Evolutionary conservation across 192 early-diverging fungal species (phyloP).

Genomic region (Lobosporangium transversale): DNA sequence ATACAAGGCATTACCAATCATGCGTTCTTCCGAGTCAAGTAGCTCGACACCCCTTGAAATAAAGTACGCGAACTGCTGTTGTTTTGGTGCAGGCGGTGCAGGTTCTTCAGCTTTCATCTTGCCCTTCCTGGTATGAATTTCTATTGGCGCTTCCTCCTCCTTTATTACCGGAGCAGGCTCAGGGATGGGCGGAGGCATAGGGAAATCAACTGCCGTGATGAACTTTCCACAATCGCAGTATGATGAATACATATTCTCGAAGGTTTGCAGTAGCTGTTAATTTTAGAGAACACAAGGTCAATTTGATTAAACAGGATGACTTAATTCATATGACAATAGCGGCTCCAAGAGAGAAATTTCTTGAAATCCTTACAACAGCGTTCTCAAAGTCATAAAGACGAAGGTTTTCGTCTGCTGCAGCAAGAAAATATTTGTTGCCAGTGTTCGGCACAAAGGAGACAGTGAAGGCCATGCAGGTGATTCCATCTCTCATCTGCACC

Average conservation of each 20-base stretch:
- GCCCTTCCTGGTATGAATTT: slow-evolving; percentile 37
- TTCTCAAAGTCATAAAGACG: slow-evolving; percentile 92
- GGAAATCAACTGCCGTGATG: slow-evolving; percentile 74
- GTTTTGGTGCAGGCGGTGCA: background rate
- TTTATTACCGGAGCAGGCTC: slow-evolving; percentile 44
- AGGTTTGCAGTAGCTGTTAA: slow-evolving; percentile 67
- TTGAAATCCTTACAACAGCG: slow-evolving; percentile 65
- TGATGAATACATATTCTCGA: slow-evolving; percentile 83
- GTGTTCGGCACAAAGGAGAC: slow-evolving; percentile 93
- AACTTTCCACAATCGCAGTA: slow-evolving; percentile 97
- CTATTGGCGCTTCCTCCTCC: slow-evolving; percentile 39
- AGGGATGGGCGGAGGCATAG: slow-evolving; percentile 48
- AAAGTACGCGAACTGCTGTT: slow-evolving; percentile 79
- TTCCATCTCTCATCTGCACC: slow-evolving; percentile 79
- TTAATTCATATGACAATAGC: no score
- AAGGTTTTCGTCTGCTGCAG: slow-evolving; percentile 88
- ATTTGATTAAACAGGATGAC: no score
- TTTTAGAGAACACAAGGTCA: no score
- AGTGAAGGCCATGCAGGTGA: slow-evolving; percentile 97
- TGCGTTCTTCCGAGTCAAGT: slow-evolving; percentile 82
- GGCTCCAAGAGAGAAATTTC: no score
- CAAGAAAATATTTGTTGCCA: slow-evolving; percentile 93
- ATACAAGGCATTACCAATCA: no score
- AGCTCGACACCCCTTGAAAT: slow-evolving; percentile 91
- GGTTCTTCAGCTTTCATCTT: slow-evolving; percentile 33